Base-by-base conservation (phyloP, 2,329 filamentous ascomycete genomes). In the Coleophoma cylindrospora region DNA sequence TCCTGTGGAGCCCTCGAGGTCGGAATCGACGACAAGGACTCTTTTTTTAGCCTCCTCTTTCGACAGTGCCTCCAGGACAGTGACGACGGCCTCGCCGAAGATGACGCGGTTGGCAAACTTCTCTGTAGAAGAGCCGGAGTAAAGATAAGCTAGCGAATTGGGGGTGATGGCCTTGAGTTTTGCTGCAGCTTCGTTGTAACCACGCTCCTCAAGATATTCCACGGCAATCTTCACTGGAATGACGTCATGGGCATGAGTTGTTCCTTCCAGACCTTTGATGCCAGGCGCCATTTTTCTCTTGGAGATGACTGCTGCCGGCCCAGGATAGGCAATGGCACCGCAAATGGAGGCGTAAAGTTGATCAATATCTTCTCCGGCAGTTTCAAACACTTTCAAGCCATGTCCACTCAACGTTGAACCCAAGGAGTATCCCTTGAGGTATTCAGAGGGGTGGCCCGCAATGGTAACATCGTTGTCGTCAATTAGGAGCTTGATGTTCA, bases 381-480 rank as follows among this genome's bases (percentile, higher is more conserved):
- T 62, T 11, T 61, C 60, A 32, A 70, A 55, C 8, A 70, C 67
- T 40, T 65, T 64, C 34, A 70, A 32, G 5, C 67, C 68, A 41
- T 70, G 68, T 11, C 68, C 68, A n/a, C 57, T 44, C 7, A 70
- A 59, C 3, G 66, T 70, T 1, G 54, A 52, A 14, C 43, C 58
- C 11, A 70, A 48, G 13, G 64, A 60, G 38, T 65, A 70, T 7
- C 68, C 68, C 54, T 66, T 65, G 6, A 69, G 60, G 47, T 70
- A 70, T 41, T 68, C 52, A 0, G 67, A 69, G 4, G 68, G 68
- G 41, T 70, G 66, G 9, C 67, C 68, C 3, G 68, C 67, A 50
- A 70, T 70, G 0, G 68, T 70, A 27, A 70, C 68, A 53, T 70
- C 66, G 52, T 70, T 70, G 56, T 70, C 68, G 46, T 70, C 68